A percentile compares a stretch with the other conserved stretches of the same genome.
phyloP scores from a whole-genome alignment of 1,284 basidiomycete species.

The Cutaneotrichosporon sp. region DNA sequence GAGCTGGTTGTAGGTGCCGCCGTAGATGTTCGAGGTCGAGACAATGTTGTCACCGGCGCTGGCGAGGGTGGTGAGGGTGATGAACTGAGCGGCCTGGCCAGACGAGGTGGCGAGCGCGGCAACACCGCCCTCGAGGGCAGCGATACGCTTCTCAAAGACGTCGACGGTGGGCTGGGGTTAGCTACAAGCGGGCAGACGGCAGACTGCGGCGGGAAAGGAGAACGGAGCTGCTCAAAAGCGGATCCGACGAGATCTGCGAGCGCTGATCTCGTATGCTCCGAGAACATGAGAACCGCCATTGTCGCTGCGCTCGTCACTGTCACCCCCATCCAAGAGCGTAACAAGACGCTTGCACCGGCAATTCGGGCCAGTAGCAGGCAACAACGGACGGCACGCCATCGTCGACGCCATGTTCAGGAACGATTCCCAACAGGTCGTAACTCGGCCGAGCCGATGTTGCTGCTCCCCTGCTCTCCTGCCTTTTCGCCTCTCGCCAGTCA shows the following conservation, averaged over 20 bases:
- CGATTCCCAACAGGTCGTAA: not conserved
- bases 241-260: not conserved
- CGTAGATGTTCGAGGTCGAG: slow-evolving; percentile 67
- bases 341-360: not conserved
- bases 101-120: slow-evolving; percentile 76
- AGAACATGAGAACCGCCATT: not conserved
- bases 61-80: slow-evolving; percentile 69
- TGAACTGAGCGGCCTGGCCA: slow-evolving; percentile 78
- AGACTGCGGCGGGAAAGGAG: not conserved
- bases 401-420: slow-evolving; percentile 2
- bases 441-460: not conserved
- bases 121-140: slow-evolving; percentile 76
- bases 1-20: slow-evolving; percentile 84
- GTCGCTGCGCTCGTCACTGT: not conserved
- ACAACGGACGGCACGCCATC: not conserved
- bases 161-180: slow-evolving; percentile 65
- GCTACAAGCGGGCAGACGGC: not conserved
- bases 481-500: not conserved
- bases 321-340: not conserved
- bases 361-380: not conserved
- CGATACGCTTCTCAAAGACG: slow-evolving; percentile 80
- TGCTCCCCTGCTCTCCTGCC: not conserved
- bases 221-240: not conserved
- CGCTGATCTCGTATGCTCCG: not conserved
- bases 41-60: slow-evolving; percentile 77